Conservation (phyloP, 2,329 filamentous ascomycete genomes). For the Incumbomyces delicatus region DNA sequence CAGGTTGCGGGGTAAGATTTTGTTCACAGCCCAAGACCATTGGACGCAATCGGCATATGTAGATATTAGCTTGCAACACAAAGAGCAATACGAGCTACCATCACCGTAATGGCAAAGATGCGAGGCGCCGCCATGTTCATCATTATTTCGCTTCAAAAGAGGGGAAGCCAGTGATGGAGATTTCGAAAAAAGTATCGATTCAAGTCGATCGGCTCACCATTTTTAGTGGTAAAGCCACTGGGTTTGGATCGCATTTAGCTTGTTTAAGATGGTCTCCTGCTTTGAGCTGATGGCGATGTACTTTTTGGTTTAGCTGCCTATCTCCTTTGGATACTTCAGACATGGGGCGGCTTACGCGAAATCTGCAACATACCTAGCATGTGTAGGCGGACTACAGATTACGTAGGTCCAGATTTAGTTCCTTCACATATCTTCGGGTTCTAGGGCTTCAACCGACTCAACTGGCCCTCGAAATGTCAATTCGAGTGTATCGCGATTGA, state of each 20-base stretch:
- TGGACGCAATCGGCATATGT: neutral
- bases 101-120: neutral
- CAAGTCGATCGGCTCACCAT: neutral
- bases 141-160: constrained; percentile 3
- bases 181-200: neutral
- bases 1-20: neutral
- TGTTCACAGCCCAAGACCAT: neutral
- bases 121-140: neutral
- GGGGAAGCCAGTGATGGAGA: neutral
- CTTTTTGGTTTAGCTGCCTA: no score
- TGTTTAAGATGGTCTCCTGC: no score
- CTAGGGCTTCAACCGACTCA: no score
- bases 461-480: no score
- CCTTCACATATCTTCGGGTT: no score
- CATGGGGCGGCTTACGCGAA: no score
- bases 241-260: neutral
- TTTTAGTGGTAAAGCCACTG: neutral
- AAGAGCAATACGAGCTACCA: constrained; percentile 2
- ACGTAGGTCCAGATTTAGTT: no score
- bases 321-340: no score
- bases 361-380: no score
- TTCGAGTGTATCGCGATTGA: no score
- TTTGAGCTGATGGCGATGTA: no score
- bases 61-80: neutral
- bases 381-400: no score